Percentiles rank a stretch among this genome's conserved stretches.
Evolutionary conservation across 768 basidiomycete species (phyloP).

Genomic region (Pholiota molesta): DNA sequence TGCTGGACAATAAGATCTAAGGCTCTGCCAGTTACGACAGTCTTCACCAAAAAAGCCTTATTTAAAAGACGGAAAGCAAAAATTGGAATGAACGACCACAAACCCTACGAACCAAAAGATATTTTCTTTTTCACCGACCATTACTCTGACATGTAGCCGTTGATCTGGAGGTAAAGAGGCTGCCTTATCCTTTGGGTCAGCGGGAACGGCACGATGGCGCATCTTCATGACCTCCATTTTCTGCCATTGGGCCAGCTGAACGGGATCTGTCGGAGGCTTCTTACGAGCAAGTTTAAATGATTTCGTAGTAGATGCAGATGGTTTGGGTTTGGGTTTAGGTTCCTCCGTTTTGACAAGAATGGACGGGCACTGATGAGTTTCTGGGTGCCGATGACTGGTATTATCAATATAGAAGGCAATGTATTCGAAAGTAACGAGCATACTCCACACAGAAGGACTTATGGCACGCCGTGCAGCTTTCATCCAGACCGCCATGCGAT

Average conservation of each 20-base stretch:
- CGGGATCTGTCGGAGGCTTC: slow-evolving; percentile 50
- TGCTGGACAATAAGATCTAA: slow-evolving; percentile 55
- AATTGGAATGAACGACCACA: slow-evolving; percentile 7
- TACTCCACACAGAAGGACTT: slow-evolving; percentile 69
- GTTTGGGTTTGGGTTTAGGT: background rate
- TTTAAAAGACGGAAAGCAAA: slow-evolving; percentile 1
- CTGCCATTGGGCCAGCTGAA: slow-evolving; percentile 54
- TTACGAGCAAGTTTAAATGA: slow-evolving; percentile 7
- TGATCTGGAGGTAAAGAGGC: slow-evolving; percentile 52
- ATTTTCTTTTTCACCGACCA: slow-evolving; percentile 37
- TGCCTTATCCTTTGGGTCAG: slow-evolving; percentile 57
- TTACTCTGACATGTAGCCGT: slow-evolving; percentile 59
- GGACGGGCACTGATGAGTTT: slow-evolving; percentile 58
- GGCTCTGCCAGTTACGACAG: slow-evolving; percentile 58
- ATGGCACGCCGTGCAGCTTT: slow-evolving; percentile 54
- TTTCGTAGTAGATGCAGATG: background rate
- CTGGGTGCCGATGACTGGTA: slow-evolving; percentile 66
- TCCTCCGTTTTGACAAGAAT: slow-evolving; percentile 23
- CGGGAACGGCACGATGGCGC: slow-evolving; percentile 68
- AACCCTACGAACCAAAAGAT: slow-evolving; percentile 78
- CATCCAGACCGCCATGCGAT: slow-evolving; percentile 32
- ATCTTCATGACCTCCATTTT: slow-evolving; percentile 75
- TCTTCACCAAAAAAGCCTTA: slow-evolving; percentile 40
- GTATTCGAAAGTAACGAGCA: slow-evolving; percentile 5
- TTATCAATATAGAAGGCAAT: slow-evolving; percentile 12